Conservation (phyloP, 305 asterid species). For the Rubia tinctorum region DNA sequence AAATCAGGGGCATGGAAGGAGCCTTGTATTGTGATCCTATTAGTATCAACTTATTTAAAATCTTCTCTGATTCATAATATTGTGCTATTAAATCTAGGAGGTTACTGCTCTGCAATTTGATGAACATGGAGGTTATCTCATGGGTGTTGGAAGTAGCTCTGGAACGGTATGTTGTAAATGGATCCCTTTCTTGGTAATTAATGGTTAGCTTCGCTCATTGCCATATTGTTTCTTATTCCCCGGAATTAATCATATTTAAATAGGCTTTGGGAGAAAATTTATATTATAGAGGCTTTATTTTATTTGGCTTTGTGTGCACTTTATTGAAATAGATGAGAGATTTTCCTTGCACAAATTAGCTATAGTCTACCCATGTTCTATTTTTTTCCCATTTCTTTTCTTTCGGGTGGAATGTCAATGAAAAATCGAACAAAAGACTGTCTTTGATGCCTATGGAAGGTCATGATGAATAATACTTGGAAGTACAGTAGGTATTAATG, state of each 20-base stretch:
- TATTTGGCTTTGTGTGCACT: neutral
- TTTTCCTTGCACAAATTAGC: neutral
- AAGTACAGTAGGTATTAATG: neutral
- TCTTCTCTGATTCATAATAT: conserved; percentile 3
- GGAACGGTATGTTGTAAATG: conserved; percentile 58
- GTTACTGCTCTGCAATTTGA: conserved; percentile 92
- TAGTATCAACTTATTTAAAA: neutral
- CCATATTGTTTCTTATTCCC: neutral
- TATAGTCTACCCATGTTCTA: neutral
- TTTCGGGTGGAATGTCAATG: neutral
- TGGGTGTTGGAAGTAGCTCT: conserved; percentile 92
- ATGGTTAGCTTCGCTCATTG: neutral
- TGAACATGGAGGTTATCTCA: conserved; percentile 66
- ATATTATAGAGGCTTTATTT: neutral
- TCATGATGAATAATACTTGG: neutral
- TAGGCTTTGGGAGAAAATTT: neutral
- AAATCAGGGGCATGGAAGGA: neutral
- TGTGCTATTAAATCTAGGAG: conserved; percentile 46
- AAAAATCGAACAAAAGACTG: neutral
- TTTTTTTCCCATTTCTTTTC: neutral
- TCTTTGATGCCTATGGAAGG: neutral
- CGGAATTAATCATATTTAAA: neutral
- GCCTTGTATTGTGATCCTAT: neutral
- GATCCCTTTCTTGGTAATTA: neutral
- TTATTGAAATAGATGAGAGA: neutral